Percentiles rank a stretch among this genome's conserved stretches.
These are phyloP conservation scores for Candida methanosorbosa DNA, from an alignment of 805 yeast species.

Conservation along the genomic window DNA sequence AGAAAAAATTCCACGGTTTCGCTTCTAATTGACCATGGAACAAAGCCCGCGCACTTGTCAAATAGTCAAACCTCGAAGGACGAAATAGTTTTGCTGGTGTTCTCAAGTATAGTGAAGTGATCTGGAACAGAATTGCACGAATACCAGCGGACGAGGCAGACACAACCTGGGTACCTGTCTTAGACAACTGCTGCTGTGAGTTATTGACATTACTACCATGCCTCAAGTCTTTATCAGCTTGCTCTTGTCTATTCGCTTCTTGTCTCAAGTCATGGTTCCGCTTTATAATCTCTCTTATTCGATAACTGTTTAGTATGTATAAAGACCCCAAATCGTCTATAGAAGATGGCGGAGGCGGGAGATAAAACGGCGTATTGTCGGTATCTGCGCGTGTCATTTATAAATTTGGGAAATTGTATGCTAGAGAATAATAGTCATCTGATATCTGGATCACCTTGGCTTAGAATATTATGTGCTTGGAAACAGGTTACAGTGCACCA, in stretches of 20 bases:
- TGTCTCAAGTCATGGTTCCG: no score
- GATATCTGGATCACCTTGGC: no score
- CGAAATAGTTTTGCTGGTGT: conserved; percentile 81
- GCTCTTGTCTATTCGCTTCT: no score
- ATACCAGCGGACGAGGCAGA: conserved; percentile 82
- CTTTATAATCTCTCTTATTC: not conserved
- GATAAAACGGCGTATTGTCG: no score
- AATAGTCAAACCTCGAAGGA: conserved; percentile 84
- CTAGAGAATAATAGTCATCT: no score
- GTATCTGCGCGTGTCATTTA: no score
- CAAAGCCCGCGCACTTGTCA: conserved; percentile 54
- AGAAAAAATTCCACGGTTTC: conserved; percentile 45
- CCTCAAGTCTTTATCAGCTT: not conserved
- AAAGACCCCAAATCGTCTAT: no score
- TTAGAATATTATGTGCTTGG: no score
- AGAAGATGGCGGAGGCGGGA: no score
- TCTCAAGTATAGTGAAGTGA: conserved; percentile 69
- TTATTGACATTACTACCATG: not conserved
- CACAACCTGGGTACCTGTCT: conserved; percentile 43
- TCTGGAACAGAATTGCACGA: conserved; percentile 72
- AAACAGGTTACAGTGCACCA: no score
- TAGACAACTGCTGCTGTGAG: conserved; percentile 22
- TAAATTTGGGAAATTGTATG: no score
- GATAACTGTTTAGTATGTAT: not conserved
- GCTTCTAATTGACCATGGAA: conserved; percentile 34